phyloP scores from a whole-genome alignment of 1,284 basidiomycete species.

The Microbotryomycetes sp. region DNA sequence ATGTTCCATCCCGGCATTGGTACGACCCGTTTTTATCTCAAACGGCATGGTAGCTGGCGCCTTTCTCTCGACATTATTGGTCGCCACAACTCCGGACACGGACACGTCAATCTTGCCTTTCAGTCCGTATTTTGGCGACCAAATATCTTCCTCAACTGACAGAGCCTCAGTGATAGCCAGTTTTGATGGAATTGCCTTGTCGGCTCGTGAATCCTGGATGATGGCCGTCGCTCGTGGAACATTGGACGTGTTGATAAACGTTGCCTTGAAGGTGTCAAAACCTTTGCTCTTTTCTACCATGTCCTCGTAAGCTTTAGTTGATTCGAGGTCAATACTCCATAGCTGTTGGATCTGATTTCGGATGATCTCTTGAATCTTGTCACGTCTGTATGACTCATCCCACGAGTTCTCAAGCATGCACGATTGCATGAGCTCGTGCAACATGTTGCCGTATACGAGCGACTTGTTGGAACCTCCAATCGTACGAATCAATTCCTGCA shows the following conservation, averaged over 20 bases:
- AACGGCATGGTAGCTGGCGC: conserved; percentile 57
- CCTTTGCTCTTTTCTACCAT: conserved; percentile 34
- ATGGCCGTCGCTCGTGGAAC: conserved; percentile 1
- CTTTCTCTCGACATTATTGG: conserved; percentile 24
- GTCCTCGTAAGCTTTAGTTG: conserved; percentile 29
- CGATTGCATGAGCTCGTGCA: conserved; percentile 79
- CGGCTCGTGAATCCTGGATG: conserved; percentile 51
- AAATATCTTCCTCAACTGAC: conserved; percentile 95
- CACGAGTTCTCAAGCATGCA: conserved; percentile 57
- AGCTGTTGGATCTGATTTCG: conserved; percentile 12
- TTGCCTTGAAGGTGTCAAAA: conserved; percentile 17
- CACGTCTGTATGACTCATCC: conserved; percentile 54
- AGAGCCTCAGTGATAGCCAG: conserved; percentile 67
- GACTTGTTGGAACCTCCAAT: conserved; percentile 50
- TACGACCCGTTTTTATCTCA: conserved; percentile 90
- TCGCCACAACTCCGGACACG: conserved; percentile 55
- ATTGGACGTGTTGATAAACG: conserved; percentile 12
- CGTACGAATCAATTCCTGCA: conserved; percentile 56
- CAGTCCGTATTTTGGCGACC: conserved; percentile 88
- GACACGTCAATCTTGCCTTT: conserved; percentile 95
- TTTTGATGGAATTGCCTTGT: conserved; percentile 46
- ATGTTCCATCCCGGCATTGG: conserved; percentile 75
- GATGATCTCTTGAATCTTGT: conserved; percentile 53
- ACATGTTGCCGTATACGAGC: conserved; percentile 78
- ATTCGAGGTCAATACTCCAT: conserved; percentile 19